Evolutionary conservation across 805 yeast species (phyloP).

Genomic region (Kodamaea jinghongensis): DNA sequence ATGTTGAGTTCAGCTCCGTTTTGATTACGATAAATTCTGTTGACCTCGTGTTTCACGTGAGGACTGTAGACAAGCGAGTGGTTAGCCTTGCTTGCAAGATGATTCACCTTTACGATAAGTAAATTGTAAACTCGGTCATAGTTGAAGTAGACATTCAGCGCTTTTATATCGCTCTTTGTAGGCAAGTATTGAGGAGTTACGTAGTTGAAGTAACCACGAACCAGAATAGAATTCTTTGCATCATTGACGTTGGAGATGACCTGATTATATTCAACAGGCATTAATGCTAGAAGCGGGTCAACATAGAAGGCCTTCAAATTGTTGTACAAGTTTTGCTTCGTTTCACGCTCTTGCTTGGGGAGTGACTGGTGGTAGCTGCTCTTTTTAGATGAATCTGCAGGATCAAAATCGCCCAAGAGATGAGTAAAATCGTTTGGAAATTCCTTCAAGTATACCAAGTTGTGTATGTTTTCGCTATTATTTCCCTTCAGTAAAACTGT

Average conservation of each 20-base stretch:
- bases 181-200: slow-evolving; percentile 4
- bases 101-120: slow-evolving; percentile 24
- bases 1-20: slow-evolving; percentile 19
- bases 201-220: slow-evolving; percentile 22
- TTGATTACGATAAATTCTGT: slow-evolving; percentile 15
- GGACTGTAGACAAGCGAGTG: slow-evolving; percentile 8
- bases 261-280: slow-evolving; percentile 27
- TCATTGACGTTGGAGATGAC: slow-evolving; percentile 30
- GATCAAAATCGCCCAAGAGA: slow-evolving; percentile 19
- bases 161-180: slow-evolving; percentile 8
- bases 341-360: slow-evolving; percentile 17
- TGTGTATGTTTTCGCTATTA: slow-evolving; percentile 10
- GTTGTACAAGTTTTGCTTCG: slow-evolving; percentile 32
- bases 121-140: slow-evolving; percentile 21
- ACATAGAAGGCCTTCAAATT: slow-evolving; percentile 35
- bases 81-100: slow-evolving; percentile 15
- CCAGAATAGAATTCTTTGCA: slow-evolving; percentile 19
- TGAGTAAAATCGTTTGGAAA: slow-evolving; percentile 17
- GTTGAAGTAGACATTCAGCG: slow-evolving; percentile 19
- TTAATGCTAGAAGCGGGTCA: slow-evolving; percentile 39
- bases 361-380: background rate
- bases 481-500: slow-evolving; percentile 7
- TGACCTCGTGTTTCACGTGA: slow-evolving; percentile 18
- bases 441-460: slow-evolving; percentile 16
- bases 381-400: background rate